phyloP scores from a whole-genome alignment of 2,329 filamentous ascomycete species.

The Tolypocladium paradoxum region DNA sequence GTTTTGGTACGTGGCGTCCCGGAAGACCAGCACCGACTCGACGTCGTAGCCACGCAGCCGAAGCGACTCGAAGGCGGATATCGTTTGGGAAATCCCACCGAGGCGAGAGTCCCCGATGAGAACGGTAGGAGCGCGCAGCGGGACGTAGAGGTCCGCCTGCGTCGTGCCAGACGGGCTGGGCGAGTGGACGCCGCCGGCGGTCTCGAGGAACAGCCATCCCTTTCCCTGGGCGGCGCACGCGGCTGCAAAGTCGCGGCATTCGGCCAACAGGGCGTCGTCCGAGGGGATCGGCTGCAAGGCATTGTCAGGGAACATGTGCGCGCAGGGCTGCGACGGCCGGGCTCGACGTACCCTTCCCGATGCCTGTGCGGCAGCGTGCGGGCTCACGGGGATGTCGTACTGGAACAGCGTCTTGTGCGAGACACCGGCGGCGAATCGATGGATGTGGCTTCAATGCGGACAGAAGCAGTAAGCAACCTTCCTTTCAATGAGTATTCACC shows the following conservation, averaged over 20 bases:
- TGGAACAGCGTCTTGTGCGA: constrained; percentile 51
- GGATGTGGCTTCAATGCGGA: constrained; percentile 46
- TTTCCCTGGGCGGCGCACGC: constrained; percentile 28
- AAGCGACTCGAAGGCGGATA: constrained; percentile 71
- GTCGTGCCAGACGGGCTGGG: constrained; percentile 65
- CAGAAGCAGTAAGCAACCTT: neutral
- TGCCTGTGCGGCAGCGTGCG: constrained; percentile 56
- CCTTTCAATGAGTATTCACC: too few relatives aligned
- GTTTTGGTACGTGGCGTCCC: constrained; percentile 56
- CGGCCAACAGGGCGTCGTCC: constrained; percentile 37
- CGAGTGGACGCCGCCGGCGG: constrained; percentile 72
- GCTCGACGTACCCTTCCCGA: constrained; percentile 28
- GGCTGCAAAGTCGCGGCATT: constrained; percentile 25
- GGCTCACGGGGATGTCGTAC: constrained; percentile 65
- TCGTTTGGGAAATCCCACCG: constrained; percentile 71
- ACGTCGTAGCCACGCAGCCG: constrained; percentile 70
- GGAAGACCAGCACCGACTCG: constrained; percentile 58
- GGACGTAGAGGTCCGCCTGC: constrained; percentile 68
- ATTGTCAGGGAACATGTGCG: neutral
- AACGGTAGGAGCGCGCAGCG: constrained; percentile 61
- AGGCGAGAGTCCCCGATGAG: constrained; percentile 66
- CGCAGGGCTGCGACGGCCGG: constrained; percentile 1
- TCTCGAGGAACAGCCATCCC: constrained; percentile 65
- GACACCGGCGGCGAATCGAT: constrained; percentile 42
- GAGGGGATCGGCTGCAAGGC: constrained; percentile 33